A percentile compares a stretch with the other conserved stretches of the same genome.
phyloP scores from a whole-genome alignment of 306 rosid species.

The Cucumis sativus region Cucumber_9930_V3 NC_026661.2:2529001-2529500 shows the following conservation, averaged over 20 bases:
- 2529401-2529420: too few relatives aligned
- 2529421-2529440: too few relatives aligned
- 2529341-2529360: not conserved
- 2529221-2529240: constrained; percentile 23
- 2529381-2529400: not conserved
- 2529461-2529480: too few relatives aligned
- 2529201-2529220: constrained; percentile 19
- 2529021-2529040: too few relatives aligned
- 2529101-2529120: constrained; percentile 31
- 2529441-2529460: too few relatives aligned
- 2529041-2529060: too few relatives aligned
- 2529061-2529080: not conserved
- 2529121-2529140: constrained; percentile 31
- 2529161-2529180: constrained; percentile 28
- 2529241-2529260: constrained; percentile 19
- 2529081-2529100: not conserved
- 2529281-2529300: constrained; percentile 40
- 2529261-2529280: constrained; percentile 24
- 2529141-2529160: constrained; percentile 27
- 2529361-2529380: constrained; percentile 1
- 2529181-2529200: constrained; percentile 35
- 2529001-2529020: too few relatives aligned
- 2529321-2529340: constrained; percentile 33
- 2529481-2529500: too few relatives aligned
- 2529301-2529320: constrained; percentile 40